Percentiles rank a stretch among this genome's conserved stretches.
phyloP scores from a whole-genome alignment of 306 rosid species.

The Prunus padus region DNA sequence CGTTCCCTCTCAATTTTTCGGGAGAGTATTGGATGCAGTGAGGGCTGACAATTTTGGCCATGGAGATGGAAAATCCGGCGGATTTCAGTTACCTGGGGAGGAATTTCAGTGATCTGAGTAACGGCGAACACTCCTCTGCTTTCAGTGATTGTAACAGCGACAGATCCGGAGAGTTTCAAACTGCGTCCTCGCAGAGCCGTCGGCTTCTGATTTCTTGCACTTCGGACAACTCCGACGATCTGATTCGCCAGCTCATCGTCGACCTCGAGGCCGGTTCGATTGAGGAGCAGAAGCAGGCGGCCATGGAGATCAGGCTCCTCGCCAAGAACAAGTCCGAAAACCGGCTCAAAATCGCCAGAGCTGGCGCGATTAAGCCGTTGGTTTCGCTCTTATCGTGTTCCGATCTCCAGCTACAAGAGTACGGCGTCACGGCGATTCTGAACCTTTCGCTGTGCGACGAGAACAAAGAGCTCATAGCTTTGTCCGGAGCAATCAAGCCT shows the following conservation, averaged over 20 bases:
- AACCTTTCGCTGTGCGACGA: conserved; percentile 92
- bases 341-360: conserved; percentile 67
- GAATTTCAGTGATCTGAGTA: conserved; percentile 50
- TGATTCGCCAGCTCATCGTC: conserved; percentile 68
- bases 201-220: conserved; percentile 61
- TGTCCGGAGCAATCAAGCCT: conserved; percentile 78
- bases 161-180: conserved; percentile 83
- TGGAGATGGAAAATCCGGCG: conserved; percentile 52
- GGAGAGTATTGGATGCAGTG: conserved; percentile 14
- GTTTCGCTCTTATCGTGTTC: conserved; percentile 58
- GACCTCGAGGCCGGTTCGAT: conserved; percentile 64
- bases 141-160: conserved; percentile 97
- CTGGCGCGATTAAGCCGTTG: conserved; percentile 83
- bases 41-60: conserved; percentile 6
- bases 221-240: conserved; percentile 77
- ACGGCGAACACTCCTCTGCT: conserved; percentile 61
- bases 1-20: background rate
- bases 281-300: conserved; percentile 90
- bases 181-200: conserved; percentile 63
- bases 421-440: conserved; percentile 92
- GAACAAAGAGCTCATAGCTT: conserved; percentile 75
- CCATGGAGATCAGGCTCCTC: conserved; percentile 86
- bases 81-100: conserved; percentile 53
- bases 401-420: conserved; percentile 85
- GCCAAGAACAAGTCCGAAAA: conserved; percentile 85